phyloP scores from a whole-genome alignment of 208 protist genomes.

The Leishmania amazonensis region DNA sequence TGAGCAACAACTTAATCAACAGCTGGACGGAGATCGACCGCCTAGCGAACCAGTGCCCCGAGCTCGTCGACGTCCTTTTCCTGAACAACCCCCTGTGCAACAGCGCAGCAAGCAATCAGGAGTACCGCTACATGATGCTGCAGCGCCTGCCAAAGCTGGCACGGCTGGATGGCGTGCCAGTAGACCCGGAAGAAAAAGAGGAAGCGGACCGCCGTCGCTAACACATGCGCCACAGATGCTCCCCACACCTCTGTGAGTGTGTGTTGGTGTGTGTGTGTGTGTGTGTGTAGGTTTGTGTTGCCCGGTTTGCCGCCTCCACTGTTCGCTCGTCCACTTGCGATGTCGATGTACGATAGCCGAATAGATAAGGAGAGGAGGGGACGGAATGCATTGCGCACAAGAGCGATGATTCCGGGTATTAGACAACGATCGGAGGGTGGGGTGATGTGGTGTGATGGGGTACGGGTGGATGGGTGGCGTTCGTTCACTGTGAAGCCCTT shows the following conservation, averaged over 20 bases:
- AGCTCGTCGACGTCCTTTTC: conserved; percentile 93
- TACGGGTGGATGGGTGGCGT: neutral
- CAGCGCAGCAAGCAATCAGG: conserved; percentile 66
- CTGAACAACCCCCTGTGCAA: conserved; percentile 93
- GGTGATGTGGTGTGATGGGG: too few species aligned
- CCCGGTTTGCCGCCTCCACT: neutral
- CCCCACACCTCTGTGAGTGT: neutral
- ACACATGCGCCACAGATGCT: neutral
- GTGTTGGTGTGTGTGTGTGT: neutral
- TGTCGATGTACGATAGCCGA: conserved; percentile 8
- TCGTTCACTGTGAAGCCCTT: neutral
- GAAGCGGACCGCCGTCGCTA: conserved; percentile 87
- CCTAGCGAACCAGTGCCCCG: conserved; percentile 90
- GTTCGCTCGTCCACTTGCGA: neutral
- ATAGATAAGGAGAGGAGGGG: neutral
- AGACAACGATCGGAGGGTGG: too few species aligned
- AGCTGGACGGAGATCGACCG: conserved; percentile 95
- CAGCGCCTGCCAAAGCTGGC: conserved; percentile 87
- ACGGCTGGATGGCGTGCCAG: conserved; percentile 86
- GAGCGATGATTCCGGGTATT: neutral
- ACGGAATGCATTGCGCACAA: neutral
- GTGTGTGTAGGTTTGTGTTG: neutral
- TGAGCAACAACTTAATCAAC: conserved; percentile 96
- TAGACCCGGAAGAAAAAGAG: conserved; percentile 91
- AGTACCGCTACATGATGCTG: conserved; percentile 89